Evolutionary conservation across 2,329 filamentous ascomycete species (phyloP), one percentile per base, ranked within the genome.

Genomic region (Penicillium psychrosexuale): DNA sequence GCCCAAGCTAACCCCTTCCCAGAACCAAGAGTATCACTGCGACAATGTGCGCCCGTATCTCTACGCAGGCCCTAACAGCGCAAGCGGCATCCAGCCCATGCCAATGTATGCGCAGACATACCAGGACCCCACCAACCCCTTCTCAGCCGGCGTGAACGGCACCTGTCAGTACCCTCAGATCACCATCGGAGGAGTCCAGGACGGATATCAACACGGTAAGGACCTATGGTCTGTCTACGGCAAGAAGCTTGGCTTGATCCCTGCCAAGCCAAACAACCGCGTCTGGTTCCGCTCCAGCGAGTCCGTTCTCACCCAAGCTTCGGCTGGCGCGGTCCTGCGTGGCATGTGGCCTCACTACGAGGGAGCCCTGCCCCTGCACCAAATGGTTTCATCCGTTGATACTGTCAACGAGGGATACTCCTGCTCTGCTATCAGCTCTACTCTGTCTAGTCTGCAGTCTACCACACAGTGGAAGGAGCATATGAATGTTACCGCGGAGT

Each of bases 131-230:
- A 61, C 61, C 6, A 74, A 75, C 34, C 72, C 72, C 0, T 75
- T 75, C 9, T 51, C 47, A 0, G 53, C 60, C 0, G 70, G 63
- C 19, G 69, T 74, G 13, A 68, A 69, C 11, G 72, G 71, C 0
- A 63, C 70, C 24, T 75, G 72, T 42, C 72, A 75, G 53, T 75
- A 69, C 34, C 72, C 72, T 0, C 72, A 75, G 46, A 67, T 75
- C 33, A 75, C 72, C 5, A 65, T 74, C 13, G 72, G 72, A 5
- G 72, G 72, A 17, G 54, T 74, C 6, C 62, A 71, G 19, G 72
- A 75, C 40, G 72, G 72, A 2, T 72, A 66, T 45, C 68, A 71
- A 56, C 72, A 75, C 55, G 72, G 72, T 13, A 60, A 63, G 27
- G 72, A 75, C 22, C 62, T 75, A 13, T 64, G 63, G 56, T 53